A percentile compares a stretch with the other conserved stretches of the same genome.
Conservation (phyloP, 371 early-diverging fungal species). For the Haplosporangium sp. region DNA sequence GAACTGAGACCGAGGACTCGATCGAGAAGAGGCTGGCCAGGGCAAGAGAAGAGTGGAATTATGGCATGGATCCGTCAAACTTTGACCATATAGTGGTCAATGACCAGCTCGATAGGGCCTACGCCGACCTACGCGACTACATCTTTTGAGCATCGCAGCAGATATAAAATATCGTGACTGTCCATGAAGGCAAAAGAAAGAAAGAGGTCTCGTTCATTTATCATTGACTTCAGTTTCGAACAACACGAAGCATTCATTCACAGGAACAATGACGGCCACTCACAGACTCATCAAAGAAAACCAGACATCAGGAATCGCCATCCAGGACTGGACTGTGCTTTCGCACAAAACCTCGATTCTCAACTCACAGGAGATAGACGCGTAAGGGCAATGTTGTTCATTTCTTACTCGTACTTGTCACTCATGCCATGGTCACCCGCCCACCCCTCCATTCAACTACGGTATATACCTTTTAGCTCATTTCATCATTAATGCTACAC, state of each 20-base stretch:
- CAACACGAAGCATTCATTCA: not conserved
- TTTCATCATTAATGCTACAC: not conserved
- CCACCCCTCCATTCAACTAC: not conserved
- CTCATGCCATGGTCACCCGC: not conserved
- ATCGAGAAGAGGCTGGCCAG: slow-evolving; percentile 77
- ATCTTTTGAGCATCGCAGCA: slow-evolving; percentile 57
- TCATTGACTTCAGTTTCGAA: not conserved
- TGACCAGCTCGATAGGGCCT: slow-evolving; percentile 84
- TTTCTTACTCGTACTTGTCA: not conserved
- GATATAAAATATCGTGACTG: not conserved
- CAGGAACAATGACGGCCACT: not conserved
- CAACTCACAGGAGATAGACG: slow-evolving; percentile 77
- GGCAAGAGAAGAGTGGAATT: slow-evolving; percentile 82
- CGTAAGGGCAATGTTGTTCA: slow-evolving; percentile 52
- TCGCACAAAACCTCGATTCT: slow-evolving; percentile 77
- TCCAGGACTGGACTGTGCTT: slow-evolving; percentile 73
- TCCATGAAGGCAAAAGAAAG: not conserved
- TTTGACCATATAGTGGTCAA: slow-evolving; percentile 87
- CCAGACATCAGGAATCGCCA: slow-evolving; percentile 60
- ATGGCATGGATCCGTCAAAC: slow-evolving; percentile 70
- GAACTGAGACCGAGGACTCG: slow-evolving; percentile 87
- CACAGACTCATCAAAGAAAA: slow-evolving; percentile 51
- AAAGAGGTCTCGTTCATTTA: not conserved
- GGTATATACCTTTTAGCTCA: not conserved
- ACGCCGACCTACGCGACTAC: slow-evolving; percentile 72